Percentiles rank a stretch among this genome's conserved stretches.
These are phyloP conservation scores for Botrytis cinerea DNA, from an alignment of 2,329 filamentous ascomycete genomes.

Conservation along the genomic window DNA sequence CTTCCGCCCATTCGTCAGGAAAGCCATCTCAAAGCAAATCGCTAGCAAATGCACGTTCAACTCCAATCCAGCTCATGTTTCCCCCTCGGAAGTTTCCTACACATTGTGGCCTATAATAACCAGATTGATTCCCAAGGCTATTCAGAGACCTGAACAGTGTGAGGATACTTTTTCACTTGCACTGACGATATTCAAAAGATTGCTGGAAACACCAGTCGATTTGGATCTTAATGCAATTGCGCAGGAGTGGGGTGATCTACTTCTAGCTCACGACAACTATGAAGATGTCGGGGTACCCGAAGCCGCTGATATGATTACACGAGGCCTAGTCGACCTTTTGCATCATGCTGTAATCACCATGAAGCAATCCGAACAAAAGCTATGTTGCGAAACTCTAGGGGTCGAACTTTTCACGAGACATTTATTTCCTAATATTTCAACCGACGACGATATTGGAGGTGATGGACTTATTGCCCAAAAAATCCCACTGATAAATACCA, in stretches of 20 bases:
- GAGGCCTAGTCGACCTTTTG: conserved; percentile 45
- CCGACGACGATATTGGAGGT: conserved; percentile 41
- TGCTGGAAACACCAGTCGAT: conserved; percentile 42
- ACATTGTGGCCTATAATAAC: conserved; percentile 50
- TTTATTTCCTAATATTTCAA: conserved; percentile 58
- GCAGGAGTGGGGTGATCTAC: conserved; percentile 39
- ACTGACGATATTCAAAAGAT: conserved; percentile 45
- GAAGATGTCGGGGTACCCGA: conserved; percentile 45
- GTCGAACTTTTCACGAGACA: conserved; percentile 61
- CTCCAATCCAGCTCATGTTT: conserved; percentile 38
- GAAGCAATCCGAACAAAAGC: conserved; percentile 34
- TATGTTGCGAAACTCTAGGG: conserved; percentile 45
- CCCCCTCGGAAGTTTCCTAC: conserved; percentile 46
- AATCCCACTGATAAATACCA: conserved; percentile 53
- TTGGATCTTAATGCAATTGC: conserved; percentile 35
- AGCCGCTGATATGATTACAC: conserved; percentile 40
- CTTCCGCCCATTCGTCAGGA: conserved; percentile 40
- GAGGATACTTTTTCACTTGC: conserved; percentile 46
- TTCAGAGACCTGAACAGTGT: conserved; percentile 34
- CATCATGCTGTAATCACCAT: conserved; percentile 40
- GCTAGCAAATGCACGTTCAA: conserved; percentile 39
- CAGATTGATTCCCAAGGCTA: conserved; percentile 35
- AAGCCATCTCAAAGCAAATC: conserved; percentile 39
- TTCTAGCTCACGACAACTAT: conserved; percentile 46
- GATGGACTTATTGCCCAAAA: conserved; percentile 41